Evolutionary conservation across 768 basidiomycete species (phyloP).

Genomic region (Rhodosporidiobolus odoratus): DNA sequence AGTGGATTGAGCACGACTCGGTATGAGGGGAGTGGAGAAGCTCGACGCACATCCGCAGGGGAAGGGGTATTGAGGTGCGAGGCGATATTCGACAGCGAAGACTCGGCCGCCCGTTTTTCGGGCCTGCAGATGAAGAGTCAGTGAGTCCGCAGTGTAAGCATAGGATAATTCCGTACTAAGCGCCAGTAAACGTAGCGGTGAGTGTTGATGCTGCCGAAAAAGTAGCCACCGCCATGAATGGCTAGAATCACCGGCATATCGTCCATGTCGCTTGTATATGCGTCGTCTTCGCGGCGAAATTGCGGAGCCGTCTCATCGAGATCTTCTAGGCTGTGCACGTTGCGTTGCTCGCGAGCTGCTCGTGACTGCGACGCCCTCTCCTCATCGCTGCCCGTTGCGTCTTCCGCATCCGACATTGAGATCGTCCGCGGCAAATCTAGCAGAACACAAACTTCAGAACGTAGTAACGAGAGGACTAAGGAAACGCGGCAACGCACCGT

Average conservation of each 20-base stretch:
- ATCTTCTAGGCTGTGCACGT: background rate
- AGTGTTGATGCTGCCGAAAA: conserved; percentile 48
- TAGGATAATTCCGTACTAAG: conserved; percentile 46
- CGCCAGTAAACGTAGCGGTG: conserved; percentile 45
- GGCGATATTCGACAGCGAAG: conserved; percentile 53
- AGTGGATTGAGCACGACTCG: background rate
- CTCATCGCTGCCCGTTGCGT: background rate
- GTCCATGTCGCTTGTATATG: conserved; percentile 47
- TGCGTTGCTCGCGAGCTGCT: background rate
- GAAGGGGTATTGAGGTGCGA: conserved; percentile 97
- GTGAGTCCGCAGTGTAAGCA: conserved; percentile 50
- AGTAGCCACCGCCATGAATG: conserved; percentile 49
- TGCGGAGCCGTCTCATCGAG: background rate
- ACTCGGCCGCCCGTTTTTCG: conserved; percentile 82
- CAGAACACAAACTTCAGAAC: background rate
- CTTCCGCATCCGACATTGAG: conserved; percentile 39
- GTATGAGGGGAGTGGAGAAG: background rate
- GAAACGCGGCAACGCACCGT: background rate
- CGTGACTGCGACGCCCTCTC: background rate
- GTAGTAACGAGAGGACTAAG: background rate
- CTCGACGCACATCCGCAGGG: conserved; percentile 52
- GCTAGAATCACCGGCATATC: conserved; percentile 47
- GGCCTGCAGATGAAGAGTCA: conserved; percentile 65
- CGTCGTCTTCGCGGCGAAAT: conserved; percentile 24
- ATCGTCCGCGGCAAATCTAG: conserved; percentile 7